phyloP scores from a whole-genome alignment of 345 rosid species.

The Acer yangbiense region DNA sequence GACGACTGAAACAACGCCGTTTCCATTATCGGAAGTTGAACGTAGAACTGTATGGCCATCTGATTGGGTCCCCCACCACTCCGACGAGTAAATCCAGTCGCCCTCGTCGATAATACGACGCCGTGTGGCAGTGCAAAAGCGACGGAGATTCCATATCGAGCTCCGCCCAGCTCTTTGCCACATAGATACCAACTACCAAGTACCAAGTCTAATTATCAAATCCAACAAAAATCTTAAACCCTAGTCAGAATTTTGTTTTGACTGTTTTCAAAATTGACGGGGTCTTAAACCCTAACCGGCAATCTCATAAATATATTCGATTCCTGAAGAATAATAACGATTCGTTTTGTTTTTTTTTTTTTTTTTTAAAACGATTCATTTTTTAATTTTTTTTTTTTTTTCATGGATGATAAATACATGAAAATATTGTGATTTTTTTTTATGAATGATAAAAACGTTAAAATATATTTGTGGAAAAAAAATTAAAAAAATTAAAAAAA shows the following conservation, averaged over 20 bases:
- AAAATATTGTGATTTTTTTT: too few relatives aligned
- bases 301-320: too few relatives aligned
- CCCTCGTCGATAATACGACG: conserved; percentile 69
- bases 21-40: conserved; percentile 56
- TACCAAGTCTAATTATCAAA: background rate
- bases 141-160: conserved; percentile 37
- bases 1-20: conserved; percentile 80
- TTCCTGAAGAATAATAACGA: too few relatives aligned
- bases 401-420: too few relatives aligned
- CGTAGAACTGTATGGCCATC: conserved; percentile 51
- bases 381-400: too few relatives aligned
- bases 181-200: conserved; percentile 19
- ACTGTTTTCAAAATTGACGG: background rate
- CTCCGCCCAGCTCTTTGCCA: conserved; percentile 29
- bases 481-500: too few relatives aligned
- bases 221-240: conserved; percentile 13
- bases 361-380: too few relatives aligned
- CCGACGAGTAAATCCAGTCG: conserved; percentile 78
- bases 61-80: conserved; percentile 78
- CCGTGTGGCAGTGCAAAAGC: conserved; percentile 39
- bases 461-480: too few relatives aligned
- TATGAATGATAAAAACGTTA: too few relatives aligned
- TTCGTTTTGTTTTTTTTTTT: too few relatives aligned
- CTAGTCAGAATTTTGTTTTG: background rate
- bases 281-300: conserved; percentile 9